Evolutionary conservation across 306 rosid genomes (phyloP).

Genomic region (Prunus fruticosa): DNA sequence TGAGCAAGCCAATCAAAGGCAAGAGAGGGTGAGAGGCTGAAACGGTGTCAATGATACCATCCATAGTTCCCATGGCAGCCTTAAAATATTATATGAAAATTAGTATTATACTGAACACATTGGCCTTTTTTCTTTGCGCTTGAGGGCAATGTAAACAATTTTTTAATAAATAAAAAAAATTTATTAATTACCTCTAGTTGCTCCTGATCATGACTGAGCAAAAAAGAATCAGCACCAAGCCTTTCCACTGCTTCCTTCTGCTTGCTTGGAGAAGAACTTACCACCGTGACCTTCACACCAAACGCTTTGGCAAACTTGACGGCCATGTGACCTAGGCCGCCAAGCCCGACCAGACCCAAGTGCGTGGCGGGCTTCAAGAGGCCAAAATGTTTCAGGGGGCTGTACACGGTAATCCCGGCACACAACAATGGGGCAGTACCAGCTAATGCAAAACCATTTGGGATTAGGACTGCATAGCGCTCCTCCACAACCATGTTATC

Average conservation of each 20-base stretch:
- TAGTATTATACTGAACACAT: no score
- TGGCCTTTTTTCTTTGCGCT: no score
- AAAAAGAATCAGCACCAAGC: conserved; percentile 9
- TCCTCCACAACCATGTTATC: not conserved
- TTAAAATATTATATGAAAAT: not conserved
- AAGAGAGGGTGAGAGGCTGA: conserved; percentile 25
- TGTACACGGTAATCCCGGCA: conserved; percentile 11
- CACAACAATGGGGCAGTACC: conserved; percentile 8
- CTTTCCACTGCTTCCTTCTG: not conserved
- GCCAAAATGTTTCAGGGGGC: conserved; percentile 4
- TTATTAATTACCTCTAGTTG: conserved; percentile 6
- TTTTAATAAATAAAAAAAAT: no score
- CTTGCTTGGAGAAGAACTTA: conserved; percentile 1
- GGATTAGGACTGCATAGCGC: not conserved
- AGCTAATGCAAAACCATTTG: not conserved
- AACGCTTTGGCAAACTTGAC: conserved; percentile 10
- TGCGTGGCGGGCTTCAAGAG: not conserved
- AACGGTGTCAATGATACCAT: conserved; percentile 42
- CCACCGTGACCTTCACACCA: not conserved
- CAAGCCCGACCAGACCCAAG: not conserved
- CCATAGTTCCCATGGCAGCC: conserved; percentile 36
- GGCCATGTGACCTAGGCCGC: conserved; percentile 1
- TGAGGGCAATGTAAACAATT: no score
- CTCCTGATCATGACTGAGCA: conserved; percentile 10
- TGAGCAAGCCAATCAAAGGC: conserved; percentile 19